Evolutionary conservation across 768 basidiomycete species (phyloP).

Genomic region (Kwoniella bestiolae): DNA sequence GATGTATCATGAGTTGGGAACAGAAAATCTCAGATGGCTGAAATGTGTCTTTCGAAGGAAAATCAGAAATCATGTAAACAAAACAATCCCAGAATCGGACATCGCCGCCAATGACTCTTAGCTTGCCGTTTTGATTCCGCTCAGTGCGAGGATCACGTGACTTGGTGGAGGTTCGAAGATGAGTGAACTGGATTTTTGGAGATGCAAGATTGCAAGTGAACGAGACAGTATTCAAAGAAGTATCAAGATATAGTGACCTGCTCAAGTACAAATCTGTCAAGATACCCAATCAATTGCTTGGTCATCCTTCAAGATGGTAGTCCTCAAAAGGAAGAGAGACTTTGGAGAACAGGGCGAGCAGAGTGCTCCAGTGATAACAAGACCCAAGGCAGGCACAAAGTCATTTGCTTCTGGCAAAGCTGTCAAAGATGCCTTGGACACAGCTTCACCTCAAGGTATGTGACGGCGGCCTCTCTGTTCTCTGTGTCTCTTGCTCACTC

Average conservation of each 20-base stretch:
- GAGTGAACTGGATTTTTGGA: conserved; percentile 20
- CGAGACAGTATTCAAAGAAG: too few relatives aligned
- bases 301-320: conserved; percentile 17
- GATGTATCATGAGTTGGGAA: conserved; percentile 11
- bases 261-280: background rate
- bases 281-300: background rate
- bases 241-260: background rate
- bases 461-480: too few relatives aligned
- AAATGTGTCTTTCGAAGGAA: background rate
- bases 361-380: conserved; percentile 6
- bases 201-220: background rate
- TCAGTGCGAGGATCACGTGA: conserved; percentile 25
- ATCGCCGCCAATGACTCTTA: background rate
- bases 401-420: conserved; percentile 47
- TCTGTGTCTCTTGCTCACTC: background rate
- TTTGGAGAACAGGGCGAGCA: conserved; percentile 5
- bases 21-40: conserved; percentile 13
- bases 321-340: conserved; percentile 47
- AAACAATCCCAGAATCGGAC: background rate
- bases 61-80: background rate
- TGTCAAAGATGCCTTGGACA: conserved; percentile 44
- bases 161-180: conserved; percentile 13
- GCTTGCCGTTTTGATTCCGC: background rate
- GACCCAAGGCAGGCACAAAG: conserved; percentile 38
- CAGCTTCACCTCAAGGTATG: conserved; percentile 47